These are phyloP conservation scores for Neonectria neomacrospora DNA, from an alignment of 2,329 filamentous ascomycete genomes.

Conservation along the genomic window DNA sequence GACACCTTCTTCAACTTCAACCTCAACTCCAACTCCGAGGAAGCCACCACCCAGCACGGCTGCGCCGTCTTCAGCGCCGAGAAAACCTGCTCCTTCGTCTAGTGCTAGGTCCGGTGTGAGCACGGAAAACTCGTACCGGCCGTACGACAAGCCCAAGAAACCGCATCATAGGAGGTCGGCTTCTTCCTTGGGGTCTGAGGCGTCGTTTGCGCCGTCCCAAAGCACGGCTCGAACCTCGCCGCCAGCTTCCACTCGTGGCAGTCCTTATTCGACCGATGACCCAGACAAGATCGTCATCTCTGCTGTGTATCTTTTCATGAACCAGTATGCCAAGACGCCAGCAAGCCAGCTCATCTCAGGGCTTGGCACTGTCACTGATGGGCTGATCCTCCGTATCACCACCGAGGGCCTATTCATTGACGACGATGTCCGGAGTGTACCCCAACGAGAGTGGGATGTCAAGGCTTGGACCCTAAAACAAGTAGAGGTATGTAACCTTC, in stretches of 20 bases:
- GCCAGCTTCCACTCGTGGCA: slow-evolving; percentile 79
- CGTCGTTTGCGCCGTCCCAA: slow-evolving; percentile 85
- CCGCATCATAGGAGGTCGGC: slow-evolving; percentile 70
- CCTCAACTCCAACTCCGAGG: slow-evolving; percentile 36
- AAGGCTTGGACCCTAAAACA: slow-evolving; percentile 97
- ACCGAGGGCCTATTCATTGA: slow-evolving; percentile 97
- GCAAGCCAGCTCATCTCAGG: slow-evolving; percentile 89
- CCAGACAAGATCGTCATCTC: slow-evolving; percentile 96
- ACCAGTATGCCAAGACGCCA: slow-evolving; percentile 87
- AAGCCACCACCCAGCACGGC: slow-evolving; percentile 41
- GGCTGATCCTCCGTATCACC: slow-evolving; percentile 89
- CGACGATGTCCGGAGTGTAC: slow-evolving; percentile 89
- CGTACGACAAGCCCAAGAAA: slow-evolving; percentile 76
- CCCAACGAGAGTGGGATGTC: slow-evolving; percentile 98
- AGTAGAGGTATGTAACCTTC: slow-evolving; percentile 86
- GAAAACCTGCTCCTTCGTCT: slow-evolving; percentile 55
- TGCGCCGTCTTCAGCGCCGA: slow-evolving; percentile 26
- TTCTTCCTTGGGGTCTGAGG: slow-evolving; percentile 78
- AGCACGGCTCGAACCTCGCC: slow-evolving; percentile 87
- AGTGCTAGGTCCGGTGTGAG: slow-evolving; percentile 69
- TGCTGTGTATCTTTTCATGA: slow-evolving; percentile 92
- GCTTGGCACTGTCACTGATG: slow-evolving; percentile 88
- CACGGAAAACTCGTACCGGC: slow-evolving; percentile 78
- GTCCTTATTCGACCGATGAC: slow-evolving; percentile 86
- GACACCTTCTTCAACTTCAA: slow-evolving; percentile 28